These are phyloP conservation scores for Staphylotrichum tortipilum DNA, from an alignment of 495 filamentous ascomycete genomes.

Conservation along the genomic window DNA sequence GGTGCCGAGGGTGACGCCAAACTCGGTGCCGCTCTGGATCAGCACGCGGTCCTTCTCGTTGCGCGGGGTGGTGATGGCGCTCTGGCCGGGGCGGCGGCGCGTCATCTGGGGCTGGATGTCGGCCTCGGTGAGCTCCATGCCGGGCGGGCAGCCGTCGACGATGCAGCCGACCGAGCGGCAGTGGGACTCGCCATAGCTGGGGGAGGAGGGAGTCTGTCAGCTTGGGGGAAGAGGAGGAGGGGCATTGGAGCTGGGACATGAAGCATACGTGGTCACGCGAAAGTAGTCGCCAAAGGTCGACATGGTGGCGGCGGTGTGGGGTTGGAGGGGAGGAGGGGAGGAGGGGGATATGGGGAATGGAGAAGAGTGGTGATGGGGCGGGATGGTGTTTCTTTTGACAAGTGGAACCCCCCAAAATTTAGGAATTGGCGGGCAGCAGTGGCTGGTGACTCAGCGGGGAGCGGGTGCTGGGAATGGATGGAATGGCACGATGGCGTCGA, in stretches of 20 bases:
- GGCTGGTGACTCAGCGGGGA: constrained; percentile 1
- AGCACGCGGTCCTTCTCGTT: constrained; percentile 86
- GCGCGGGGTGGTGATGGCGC: constrained; percentile 80
- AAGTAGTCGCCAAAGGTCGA: constrained; percentile 88
- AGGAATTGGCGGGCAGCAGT: no score
- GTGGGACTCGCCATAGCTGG: constrained; percentile 82
- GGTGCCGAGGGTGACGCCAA: constrained; percentile 83
- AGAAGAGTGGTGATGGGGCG: no score
- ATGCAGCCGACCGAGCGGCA: constrained; percentile 87
- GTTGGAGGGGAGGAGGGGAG: neutral
- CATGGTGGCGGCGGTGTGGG: constrained; percentile 41
- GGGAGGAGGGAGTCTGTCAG: no score
- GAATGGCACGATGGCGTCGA: neutral
- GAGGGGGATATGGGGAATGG: no score
- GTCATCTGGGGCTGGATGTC: constrained; percentile 96
- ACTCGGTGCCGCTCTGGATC: constrained; percentile 92
- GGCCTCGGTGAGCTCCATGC: constrained; percentile 75
- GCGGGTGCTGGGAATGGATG: neutral
- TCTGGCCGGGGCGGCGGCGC: constrained; percentile 83
- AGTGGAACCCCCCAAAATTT: neutral
- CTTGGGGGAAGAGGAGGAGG: neutral
- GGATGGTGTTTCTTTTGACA: neutral
- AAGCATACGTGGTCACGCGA: constrained; percentile 69
- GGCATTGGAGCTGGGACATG: neutral
- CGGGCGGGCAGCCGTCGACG: constrained; percentile 80